These are phyloP conservation scores for Ramichloridium luteum DNA, from an alignment of 2,329 filamentous ascomycete genomes.

Conservation along the genomic window DNA sequence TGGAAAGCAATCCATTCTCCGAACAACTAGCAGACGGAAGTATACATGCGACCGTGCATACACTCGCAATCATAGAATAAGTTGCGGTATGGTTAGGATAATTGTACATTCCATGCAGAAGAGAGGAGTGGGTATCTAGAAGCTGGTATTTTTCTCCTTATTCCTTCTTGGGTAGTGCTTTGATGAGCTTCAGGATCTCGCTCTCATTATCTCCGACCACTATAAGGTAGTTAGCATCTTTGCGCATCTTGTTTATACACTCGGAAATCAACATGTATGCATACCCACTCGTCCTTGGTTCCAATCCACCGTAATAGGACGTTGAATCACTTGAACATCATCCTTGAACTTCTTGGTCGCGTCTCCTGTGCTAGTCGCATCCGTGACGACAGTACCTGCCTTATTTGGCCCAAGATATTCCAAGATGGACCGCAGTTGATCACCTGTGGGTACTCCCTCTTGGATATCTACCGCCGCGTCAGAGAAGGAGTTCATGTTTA, in stretches of 20 bases:
- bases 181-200: slow-evolving; percentile 73
- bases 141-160: too few species aligned
- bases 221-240: slow-evolving; percentile 16
- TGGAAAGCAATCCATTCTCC: too few species aligned
- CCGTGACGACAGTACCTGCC: slow-evolving; percentile 55
- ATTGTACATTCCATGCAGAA: too few species aligned
- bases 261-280: slow-evolving; percentile 10
- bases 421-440: slow-evolving; percentile 73
- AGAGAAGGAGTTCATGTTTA: not conserved
- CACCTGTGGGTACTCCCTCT: slow-evolving; percentile 64
- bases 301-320: slow-evolving; percentile 87
- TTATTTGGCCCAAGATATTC: slow-evolving; percentile 61
- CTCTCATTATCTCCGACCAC: slow-evolving; percentile 69
- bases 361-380: slow-evolving; percentile 61
- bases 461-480: slow-evolving; percentile 54
- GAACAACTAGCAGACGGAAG: too few species aligned
- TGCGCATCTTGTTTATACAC: not conserved
- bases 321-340: slow-evolving; percentile 54
- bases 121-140: slow-evolving; percentile 1
- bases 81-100: too few species aligned
- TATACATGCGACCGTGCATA: too few species aligned
- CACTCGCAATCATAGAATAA: too few species aligned
- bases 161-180: slow-evolving; percentile 39
- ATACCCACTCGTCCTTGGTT: slow-evolving; percentile 68
- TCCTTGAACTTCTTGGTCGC: slow-evolving; percentile 68